phyloP scores from a whole-genome alignment of 192 early-diverging fungal species.

The Linnemannia elongata region DNA sequence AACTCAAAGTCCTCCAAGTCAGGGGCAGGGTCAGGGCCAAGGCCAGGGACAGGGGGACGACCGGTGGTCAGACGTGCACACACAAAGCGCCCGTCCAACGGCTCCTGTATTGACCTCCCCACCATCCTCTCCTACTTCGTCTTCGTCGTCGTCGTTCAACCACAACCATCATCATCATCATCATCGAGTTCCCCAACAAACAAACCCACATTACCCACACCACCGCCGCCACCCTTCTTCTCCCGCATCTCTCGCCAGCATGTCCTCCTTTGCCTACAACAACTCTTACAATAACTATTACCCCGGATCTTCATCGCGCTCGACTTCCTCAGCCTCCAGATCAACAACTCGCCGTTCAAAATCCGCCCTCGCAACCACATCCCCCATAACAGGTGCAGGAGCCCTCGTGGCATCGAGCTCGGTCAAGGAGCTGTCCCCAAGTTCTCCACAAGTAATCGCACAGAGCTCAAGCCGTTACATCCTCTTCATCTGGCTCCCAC shows the following conservation, averaged over 20 bases:
- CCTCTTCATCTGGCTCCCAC: constrained; percentile 36
- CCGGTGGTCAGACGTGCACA: not conserved
- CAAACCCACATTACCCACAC: not conserved
- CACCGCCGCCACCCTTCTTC: not conserved
- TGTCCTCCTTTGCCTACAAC: not conserved
- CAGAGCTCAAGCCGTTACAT: constrained; percentile 45
- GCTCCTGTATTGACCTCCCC: constrained; percentile 3
- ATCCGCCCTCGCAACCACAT: not conserved
- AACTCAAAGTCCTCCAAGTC: not conserved
- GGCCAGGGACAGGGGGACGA: constrained; percentile 1
- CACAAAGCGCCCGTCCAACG: not conserved
- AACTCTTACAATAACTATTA: not conserved
- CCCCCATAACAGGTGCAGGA: too few relatives aligned
- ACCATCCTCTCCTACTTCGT: not conserved
- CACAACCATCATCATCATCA: not conserved
- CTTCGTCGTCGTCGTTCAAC: not conserved
- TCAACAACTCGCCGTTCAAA: not conserved
- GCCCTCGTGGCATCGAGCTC: not conserved
- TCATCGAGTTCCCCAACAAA: not conserved
- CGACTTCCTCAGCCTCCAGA: not conserved
- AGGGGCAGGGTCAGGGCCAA: not conserved
- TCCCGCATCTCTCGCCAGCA: not conserved
- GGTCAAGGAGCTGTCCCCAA: not conserved
- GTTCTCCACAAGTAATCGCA: constrained; percentile 44
- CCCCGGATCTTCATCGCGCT: not conserved